Evolutionary conservation across 2,329 filamentous ascomycete species (phyloP).

Genomic region (Fusarium begoniae): DNA sequence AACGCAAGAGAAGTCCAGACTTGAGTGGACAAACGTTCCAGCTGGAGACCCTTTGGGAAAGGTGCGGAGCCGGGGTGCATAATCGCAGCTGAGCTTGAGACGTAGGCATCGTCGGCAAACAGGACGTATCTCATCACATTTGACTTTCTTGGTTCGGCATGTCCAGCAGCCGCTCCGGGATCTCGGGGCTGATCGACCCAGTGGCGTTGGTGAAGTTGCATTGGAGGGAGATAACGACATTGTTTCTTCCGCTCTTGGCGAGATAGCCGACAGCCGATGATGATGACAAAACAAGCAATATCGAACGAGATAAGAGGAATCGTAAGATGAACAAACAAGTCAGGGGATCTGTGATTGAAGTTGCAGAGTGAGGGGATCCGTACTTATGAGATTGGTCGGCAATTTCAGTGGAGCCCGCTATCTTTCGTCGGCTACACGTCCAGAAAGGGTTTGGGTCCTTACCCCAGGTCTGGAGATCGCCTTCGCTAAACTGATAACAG

Average conservation of each 20-base stretch:
- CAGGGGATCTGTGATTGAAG: not conserved
- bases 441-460: not conserved
- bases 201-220: not conserved
- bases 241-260: not conserved
- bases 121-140: not conserved
- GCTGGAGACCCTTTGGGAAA: not conserved
- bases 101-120: not conserved
- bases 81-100: not conserved
- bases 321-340: not conserved
- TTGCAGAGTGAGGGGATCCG: not conserved
- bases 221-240: not conserved
- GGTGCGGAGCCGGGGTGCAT: not conserved
- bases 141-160: not conserved
- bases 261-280: not conserved
- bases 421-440: not conserved
- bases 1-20: not conserved
- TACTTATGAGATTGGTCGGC: not conserved
- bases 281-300: not conserved
- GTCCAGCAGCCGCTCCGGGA: not conserved
- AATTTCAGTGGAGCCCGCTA: not conserved
- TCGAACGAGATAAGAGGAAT: not conserved
- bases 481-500: not conserved
- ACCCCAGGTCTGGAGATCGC: not conserved
- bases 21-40: not conserved
- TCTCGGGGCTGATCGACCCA: not conserved